A percentile compares a stretch with the other conserved stretches of the same genome.
phyloP scores from a whole-genome alignment of 352 stramenopile genomes.

The Thalassiosira ordinaria region DNA sequence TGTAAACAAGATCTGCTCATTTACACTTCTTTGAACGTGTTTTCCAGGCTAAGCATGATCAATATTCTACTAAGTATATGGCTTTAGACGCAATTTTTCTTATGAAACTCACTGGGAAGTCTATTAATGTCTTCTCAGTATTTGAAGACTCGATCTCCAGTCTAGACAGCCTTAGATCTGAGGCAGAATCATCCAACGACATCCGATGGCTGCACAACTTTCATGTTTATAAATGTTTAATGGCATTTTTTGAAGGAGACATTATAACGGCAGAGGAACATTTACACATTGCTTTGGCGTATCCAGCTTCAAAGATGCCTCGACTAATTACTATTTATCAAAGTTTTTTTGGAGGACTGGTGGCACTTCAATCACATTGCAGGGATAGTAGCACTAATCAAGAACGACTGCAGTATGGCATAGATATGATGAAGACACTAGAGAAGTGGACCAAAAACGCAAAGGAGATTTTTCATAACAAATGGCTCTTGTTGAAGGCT shows the following conservation, averaged over 20 bases:
- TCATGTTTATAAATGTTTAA: conserved; percentile 2
- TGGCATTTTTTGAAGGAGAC: conserved; percentile 10
- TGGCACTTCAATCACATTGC: not conserved
- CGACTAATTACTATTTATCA: conserved; percentile 7
- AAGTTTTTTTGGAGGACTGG: conserved; percentile 10
- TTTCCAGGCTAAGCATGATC: not conserved
- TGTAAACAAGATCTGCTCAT: no score
- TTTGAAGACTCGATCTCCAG: conserved; percentile 3
- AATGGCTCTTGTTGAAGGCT: conserved; percentile 19
- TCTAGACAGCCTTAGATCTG: not conserved
- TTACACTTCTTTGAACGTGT: no score
- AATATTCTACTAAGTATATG: not conserved
- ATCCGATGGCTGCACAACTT: not conserved
- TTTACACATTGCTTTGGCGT: not conserved
- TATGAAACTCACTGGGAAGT: conserved; percentile 7
- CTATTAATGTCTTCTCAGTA: not conserved
- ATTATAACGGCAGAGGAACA: not conserved
- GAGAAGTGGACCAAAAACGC: not conserved
- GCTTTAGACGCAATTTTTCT: not conserved
- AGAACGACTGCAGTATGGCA: conserved; percentile 11
- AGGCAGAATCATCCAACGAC: not conserved
- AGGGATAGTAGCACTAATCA: not conserved
- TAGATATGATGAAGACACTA: conserved; percentile 10
- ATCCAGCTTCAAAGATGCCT: conserved; percentile 14
- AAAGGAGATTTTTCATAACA: conserved; percentile 15